Base-by-base conservation (phyloP, 441 rosid species). In the Cnidoscolus chayamansa region DNA sequence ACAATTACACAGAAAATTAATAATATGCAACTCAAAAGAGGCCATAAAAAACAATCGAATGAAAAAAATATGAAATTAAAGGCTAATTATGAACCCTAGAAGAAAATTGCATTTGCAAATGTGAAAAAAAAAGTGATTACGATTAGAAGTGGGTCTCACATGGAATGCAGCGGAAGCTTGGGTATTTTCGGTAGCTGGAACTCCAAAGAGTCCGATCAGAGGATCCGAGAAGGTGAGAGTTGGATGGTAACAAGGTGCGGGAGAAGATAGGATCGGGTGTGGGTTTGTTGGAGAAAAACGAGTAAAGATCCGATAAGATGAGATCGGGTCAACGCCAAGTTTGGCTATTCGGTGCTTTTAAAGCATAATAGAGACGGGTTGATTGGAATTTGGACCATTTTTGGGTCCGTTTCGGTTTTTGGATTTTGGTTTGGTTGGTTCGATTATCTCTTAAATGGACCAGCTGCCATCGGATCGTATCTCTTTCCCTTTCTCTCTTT, bases 221-320 rank as follows among this genome's bases (percentile, higher is more conserved):
- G 83, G 89, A 82, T 84, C 88, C 88, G 88, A 40, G 35, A 77
- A 49, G 72, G 56, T 66, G 60, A 56, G 64, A 74, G 75, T 79
- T 73, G 43, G 78, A 73, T 60, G 72, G 54, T 50, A 20, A n/a
- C 49, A 65, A 53, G 20, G 30, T 49, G 49, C 47, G 63, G 62
- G 43, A 47, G 59, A 59, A n/a, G 68, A 57, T 63, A 71, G 77
- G 84, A 84, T 79, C 86, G 78, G 83, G 70, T 48, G 37, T 48
- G 40, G 62, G 71, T 9, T 40, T 35, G 59, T 50, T 32, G 17
- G 59, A 25, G 45, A 50, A 66, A 35, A 67, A 63, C 71, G 83
- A 78, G 31, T 15, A 59, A 69, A 40, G 81, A 78, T 71, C 83
- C 78, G 85, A 77, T 45, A 3, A 20, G 25, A 57, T 55, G 10